Base-by-base conservation (phyloP, 2,329 filamentous ascomycete genomes). In the Harringtonia lauricola region DNA sequence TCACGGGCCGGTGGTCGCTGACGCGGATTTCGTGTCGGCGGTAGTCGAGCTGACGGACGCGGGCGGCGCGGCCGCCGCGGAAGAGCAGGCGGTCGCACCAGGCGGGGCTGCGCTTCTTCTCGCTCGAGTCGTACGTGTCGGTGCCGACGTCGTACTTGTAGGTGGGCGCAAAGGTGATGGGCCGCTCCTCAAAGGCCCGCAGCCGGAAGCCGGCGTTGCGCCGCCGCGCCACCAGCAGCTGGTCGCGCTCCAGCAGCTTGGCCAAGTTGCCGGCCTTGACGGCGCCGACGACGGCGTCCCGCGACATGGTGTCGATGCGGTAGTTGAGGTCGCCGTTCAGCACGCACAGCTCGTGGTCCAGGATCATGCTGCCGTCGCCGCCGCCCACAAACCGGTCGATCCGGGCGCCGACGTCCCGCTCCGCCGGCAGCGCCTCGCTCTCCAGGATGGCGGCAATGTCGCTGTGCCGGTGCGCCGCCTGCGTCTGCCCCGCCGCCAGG, bases 141-240 rank as follows among this genome's bases (percentile, higher is more conserved):
- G 87, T 94, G 15, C 89, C 89, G 1, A 96, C 87, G 54, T 98
- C 92, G 60, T 98, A 98, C 61, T 98, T 98, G 70, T 98, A 98
- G 0, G 92, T 98, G 1, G 92, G 92, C 8, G 87, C 82, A 59
- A 98, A 98, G 0, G 79, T 83, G 55, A 98, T 95, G 1, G 84
- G 85, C 44, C 83, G 72, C 63, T 98, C 92, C n/a, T 83, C 80
- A 60, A 98, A 96, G 0, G 86, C 83, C 18, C 89, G 81, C 6
- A 98, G 73, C 24, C 86, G 78, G 65, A 96, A 95, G 0, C 81
- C 85, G 0, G 90, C 88, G 54, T 95, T 95, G 53, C 87, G 86
- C 41, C 88, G 84, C 45, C 85, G 79, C 13, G 88, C 90, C 0
- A 95, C 83, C 2, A 96, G 78, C 6, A 98, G 72, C 59, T 98